Conservation (phyloP, 176 grass and related monocot species). For the Oryza coarctata region DNA sequence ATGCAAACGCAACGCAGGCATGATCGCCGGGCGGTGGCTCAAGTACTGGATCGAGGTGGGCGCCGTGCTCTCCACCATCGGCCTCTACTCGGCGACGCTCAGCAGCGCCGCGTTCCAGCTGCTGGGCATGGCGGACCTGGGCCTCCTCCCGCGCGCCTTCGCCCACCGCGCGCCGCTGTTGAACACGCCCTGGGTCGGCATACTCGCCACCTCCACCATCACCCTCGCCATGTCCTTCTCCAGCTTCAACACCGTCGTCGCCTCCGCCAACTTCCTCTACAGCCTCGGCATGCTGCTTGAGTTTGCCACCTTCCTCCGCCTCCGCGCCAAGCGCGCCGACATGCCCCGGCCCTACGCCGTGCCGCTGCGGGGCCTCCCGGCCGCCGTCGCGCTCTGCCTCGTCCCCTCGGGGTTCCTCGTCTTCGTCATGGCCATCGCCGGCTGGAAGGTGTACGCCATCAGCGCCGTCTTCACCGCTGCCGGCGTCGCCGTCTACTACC, state of each 20-base stretch:
- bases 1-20: slow-evolving; percentile 27
- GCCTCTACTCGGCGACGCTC: slow-evolving; percentile 79
- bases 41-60: slow-evolving; percentile 95
- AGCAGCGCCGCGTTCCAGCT: slow-evolving; percentile 87
- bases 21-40: slow-evolving; percentile 72
- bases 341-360: slow-evolving; percentile 61
- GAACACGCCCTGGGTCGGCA: slow-evolving; percentile 78
- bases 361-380: slow-evolving; percentile 28
- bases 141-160: slow-evolving; percentile 66
- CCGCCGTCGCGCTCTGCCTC: slow-evolving; percentile 48
- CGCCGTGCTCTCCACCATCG: slow-evolving; percentile 80
- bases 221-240: slow-evolving; percentile 77
- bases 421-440: slow-evolving; percentile 84
- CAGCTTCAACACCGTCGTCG: slow-evolving; percentile 80
- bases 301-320: slow-evolving; percentile 77
- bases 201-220: slow-evolving; percentile 60
- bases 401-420: slow-evolving; percentile 74
- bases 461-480: slow-evolving; percentile 47
- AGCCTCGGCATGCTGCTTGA: slow-evolving; percentile 92
- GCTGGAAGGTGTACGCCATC: slow-evolving; percentile 76
- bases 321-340: slow-evolving; percentile 47
- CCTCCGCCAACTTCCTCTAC: slow-evolving; percentile 93
- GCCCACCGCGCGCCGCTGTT: slow-evolving; percentile 48
- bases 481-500: slow-evolving; percentile 51
- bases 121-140: slow-evolving; percentile 88